Evolutionary conservation across 306 rosid species (phyloP), one percentile per base, ranked within the genome.

Genomic region (Astragalus membranaceus): DNA sequence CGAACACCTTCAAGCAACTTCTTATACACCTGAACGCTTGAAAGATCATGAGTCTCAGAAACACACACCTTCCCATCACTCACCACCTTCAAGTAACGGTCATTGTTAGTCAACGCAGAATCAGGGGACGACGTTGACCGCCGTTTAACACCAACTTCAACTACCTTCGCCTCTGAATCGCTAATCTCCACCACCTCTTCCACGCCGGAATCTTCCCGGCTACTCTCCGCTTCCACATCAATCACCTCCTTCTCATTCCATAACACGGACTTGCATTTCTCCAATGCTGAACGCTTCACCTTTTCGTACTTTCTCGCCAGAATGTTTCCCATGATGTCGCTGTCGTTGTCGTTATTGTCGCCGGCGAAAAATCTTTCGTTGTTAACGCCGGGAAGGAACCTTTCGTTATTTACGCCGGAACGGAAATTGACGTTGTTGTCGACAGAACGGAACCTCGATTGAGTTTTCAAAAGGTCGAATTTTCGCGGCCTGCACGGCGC

Each of bases 401-500:
- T n/a, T n/a, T n/a, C 73, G 30, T 57, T 37, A n/a, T n/a, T n/a
- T n/a, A n/a, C n/a, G 49, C 43, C 30, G 47, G 61, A 26, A 26
- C 30, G 30, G 30, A 26, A 26, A 26, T 26, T 26, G 30, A 26
- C 30, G 30, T 26, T 26, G 30, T 26, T 26, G 2, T 26, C 3
- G 4, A 2, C 30, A 26, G 30, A 26, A 26, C 30, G 30, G 5
- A 36, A 16, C 46, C 69, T 58, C 58, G 75, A 66, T 12, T 32
- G 41, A 5, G 37, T 59, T 64, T 62, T 44, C 29, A 64, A 39
- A 3, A 79, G 54, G 15, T 80, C 74, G 62, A 86, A 86, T 44
- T 82, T 91, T n/a, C 46, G 62, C 9, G 78, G 55, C 20, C 87
- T 81, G 50, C 88, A 87, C 15, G 99, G 99, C 26, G 91, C 97